Evolutionary conservation across 164 flowering plant species (phyloP).

Genomic region (Tinospora cordifolia): DNA sequence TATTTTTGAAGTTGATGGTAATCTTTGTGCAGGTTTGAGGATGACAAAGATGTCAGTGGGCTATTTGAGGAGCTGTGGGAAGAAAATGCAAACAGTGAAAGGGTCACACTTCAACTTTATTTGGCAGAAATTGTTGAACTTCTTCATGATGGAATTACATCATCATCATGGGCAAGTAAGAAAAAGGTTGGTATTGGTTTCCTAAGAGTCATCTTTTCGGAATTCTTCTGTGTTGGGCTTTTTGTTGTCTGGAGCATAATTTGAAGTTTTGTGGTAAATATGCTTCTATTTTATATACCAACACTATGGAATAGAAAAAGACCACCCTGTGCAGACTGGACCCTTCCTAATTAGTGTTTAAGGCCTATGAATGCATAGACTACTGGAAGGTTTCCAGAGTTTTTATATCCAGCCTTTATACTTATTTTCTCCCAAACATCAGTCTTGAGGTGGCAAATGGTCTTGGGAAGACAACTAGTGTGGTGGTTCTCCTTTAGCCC

Average conservation of each 20-base stretch:
- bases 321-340: too few relatives aligned
- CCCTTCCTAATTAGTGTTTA: too few relatives aligned
- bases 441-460: too few relatives aligned
- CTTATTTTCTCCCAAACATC: too few relatives aligned
- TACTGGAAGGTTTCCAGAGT: too few relatives aligned
- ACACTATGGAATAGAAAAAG: too few relatives aligned
- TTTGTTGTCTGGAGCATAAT: not conserved
- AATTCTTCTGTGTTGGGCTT: not conserved
- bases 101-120: constrained; percentile 75
- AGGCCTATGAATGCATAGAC: too few relatives aligned
- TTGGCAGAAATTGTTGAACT: constrained; percentile 67
- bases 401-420: too few relatives aligned
- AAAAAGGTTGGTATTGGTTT: constrained; percentile 44
- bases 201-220: not conserved
- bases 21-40: constrained; percentile 66
- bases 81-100: constrained; percentile 75
- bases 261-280: not conserved
- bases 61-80: constrained; percentile 95
- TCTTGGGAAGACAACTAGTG: too few relatives aligned
- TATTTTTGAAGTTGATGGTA: not conserved
- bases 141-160: constrained; percentile 51
- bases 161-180: constrained; percentile 90
- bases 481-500: too few relatives aligned
- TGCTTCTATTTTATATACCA: not conserved
- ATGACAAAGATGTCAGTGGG: constrained; percentile 69